These are phyloP conservation scores for Jasminum sambac DNA, from an alignment of 257 asterid genomes.

Conservation along the genomic window DNA sequence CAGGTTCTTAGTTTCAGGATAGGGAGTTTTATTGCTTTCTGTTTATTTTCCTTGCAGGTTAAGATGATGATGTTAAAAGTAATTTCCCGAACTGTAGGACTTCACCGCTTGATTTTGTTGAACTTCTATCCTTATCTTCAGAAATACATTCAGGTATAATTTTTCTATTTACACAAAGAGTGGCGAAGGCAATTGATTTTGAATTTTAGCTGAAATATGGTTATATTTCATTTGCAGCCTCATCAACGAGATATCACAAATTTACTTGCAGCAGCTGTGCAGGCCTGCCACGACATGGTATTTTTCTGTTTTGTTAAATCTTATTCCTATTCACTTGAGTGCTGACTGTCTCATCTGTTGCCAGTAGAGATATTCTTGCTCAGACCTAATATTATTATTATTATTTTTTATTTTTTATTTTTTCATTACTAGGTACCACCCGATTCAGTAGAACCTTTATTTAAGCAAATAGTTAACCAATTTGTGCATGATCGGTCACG, in stretches of 20 bases:
- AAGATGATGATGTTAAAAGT: slow-evolving; percentile 93
- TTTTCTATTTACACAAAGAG: slow-evolving; percentile 15
- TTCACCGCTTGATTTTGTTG: slow-evolving; percentile 74
- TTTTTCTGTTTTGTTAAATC: slow-evolving; percentile 16
- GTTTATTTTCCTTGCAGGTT: slow-evolving; percentile 44
- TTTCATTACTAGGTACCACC: slow-evolving; percentile 78
- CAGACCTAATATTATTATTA: neutral
- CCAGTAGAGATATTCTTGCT: slow-evolving; percentile 17
- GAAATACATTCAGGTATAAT: slow-evolving; percentile 81
- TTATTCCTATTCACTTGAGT: slow-evolving; percentile 3
- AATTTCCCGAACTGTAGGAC: slow-evolving; percentile 80
- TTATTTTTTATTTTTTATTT: neutral
- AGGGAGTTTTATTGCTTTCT: slow-evolving; percentile 1
- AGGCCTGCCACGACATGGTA: slow-evolving; percentile 99
- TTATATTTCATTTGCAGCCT: slow-evolving; percentile 54
- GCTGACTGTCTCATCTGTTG: slow-evolving; percentile 17
- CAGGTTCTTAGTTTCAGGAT: neutral
- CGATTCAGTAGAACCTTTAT: slow-evolving; percentile 91
- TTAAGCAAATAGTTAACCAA: slow-evolving; percentile 90
- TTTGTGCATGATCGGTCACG: slow-evolving; percentile 92
- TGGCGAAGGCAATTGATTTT: slow-evolving; percentile 20
- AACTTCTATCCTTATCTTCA: slow-evolving; percentile 75
- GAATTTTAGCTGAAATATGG: slow-evolving; percentile 21
- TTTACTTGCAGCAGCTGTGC: slow-evolving; percentile 94
- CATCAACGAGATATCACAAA: slow-evolving; percentile 78